Evolutionary conservation across 495 filamentous ascomycete species (phyloP), one percentile per base, ranked within the genome.

Genomic region (Parathielavia hyrcaniae): DNA sequence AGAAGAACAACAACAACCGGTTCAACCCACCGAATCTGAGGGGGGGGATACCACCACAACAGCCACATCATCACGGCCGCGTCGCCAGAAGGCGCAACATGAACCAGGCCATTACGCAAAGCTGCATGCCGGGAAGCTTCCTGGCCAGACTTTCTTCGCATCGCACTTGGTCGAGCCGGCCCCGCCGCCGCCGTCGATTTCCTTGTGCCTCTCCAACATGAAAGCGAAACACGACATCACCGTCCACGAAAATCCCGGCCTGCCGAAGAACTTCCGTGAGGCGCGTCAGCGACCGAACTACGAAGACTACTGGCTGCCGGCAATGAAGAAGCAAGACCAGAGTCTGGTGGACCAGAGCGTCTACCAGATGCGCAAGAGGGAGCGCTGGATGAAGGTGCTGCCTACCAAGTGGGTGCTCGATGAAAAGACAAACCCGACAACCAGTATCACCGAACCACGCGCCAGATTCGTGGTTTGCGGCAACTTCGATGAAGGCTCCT

Each of bases 221-320:
- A 48, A 48, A 22, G 26, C 26, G 2, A 6, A 30, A 30, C 26
- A 30, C 26, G 26, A 30, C 26, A 30, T 3, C 26, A 6, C 26
- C 6, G 26, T 30, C 6, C 26, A 2, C 6, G 26, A 2, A 6
- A 2, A 6, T 30, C 26, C 26, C 6, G 26, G 6, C 6, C 6
- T 30, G 6, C 55, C 46, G 1, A 43, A 58, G 48, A 58, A 58
- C 60, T 83, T 75, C n/a, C 50, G 43, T 11, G 12, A 41, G 11
- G 60, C 32, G 0, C 36, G 12, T 5, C 34, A 38, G 14, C 34
- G 39, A 12, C 9, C 5, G 0, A 52, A 58, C 14, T 52, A 23
- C 19, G 6, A 51, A 0, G 13, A 22, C 1, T 58, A 58, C 30
- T 58, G 10, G 56, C 48, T 58, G 9, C 47, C 19, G 1, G 30